Evolutionary conservation across 768 basidiomycete species (phyloP), one percentile per base, ranked within the genome.

Genomic region (Pleurotus cornucopiae): DNA sequence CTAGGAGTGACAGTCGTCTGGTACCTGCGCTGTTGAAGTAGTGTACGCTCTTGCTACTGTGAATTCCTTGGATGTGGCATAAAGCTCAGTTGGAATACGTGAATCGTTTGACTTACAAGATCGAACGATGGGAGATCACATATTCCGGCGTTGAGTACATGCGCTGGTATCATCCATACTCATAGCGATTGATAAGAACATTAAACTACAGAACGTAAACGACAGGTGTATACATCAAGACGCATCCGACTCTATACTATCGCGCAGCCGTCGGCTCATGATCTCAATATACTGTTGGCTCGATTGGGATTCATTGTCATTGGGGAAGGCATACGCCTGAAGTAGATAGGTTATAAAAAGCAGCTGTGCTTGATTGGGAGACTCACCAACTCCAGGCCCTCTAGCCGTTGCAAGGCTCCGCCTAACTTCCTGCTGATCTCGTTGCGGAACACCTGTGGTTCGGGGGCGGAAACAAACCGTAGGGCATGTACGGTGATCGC

Each of bases 251-350:
- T 53, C 86, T 21, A 78, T 74, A 59, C 76, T 80, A 58, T 91
- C 89, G 60, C 80, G 76, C 64, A 92, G 66, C 63, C 89, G 71
- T 46, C 89, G 74, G 37, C 80, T 78, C 83, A 94, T 88, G 54
- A 90, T 85, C 60, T 88, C 83, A 46, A 94, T 73, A 63, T 89
- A 94, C 34, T 78, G 81, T 53, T 83, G 82, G 62, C 82, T 84
- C 18, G 83, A 78, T 48, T 81, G 79, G 80, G 77, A 85, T 46
- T 81, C 85, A 60, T 69, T 66, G 5, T 76, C 81, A 37, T 76
- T 64, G 13, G 76, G 71, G 46, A 79, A 78, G 14, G 67, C 62
- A 54, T 71, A 68, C 82, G 81, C 56, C 61, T 58, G 49, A 53
- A 62, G 52, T 16, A 39, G 9, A 45, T 26, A 25, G 57, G 53